phyloP scores from a whole-genome alignment of 805 yeast genomes.

The Schizosaccharomyces japonicus region DNA sequence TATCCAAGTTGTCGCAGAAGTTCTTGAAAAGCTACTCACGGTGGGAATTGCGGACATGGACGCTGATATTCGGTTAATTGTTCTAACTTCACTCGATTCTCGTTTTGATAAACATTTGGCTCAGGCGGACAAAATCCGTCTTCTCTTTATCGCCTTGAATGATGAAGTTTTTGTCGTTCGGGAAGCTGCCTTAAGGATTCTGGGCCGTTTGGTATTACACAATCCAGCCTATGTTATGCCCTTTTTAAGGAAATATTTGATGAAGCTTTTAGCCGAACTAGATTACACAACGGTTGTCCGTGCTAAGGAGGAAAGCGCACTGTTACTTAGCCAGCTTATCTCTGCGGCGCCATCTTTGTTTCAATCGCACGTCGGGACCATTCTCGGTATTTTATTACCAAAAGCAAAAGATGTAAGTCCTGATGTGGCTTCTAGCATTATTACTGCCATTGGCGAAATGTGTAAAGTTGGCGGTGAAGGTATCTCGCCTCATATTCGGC shows the following conservation, averaged over 20 bases:
- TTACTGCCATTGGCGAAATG: conserved; percentile 70
- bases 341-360: conserved; percentile 61
- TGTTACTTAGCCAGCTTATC: conserved; percentile 46
- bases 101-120: conserved; percentile 77
- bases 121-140: conserved; percentile 71
- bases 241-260: conserved; percentile 59
- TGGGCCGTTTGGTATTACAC: conserved; percentile 63
- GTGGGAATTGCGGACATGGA: conserved; percentile 67
- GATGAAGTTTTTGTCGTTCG: conserved; percentile 75
- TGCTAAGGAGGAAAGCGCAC: conserved; percentile 70
- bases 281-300: conserved; percentile 57
- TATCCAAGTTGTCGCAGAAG: conserved; percentile 59
- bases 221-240: conserved; percentile 95
- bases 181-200: conserved; percentile 47
- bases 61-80: conserved; percentile 63
- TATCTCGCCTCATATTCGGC: conserved; percentile 43
- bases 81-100: conserved; percentile 45
- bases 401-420: conserved; percentile 49
- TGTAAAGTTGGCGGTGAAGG: conserved; percentile 75
- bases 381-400: conserved; percentile 63
- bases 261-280: conserved; percentile 63
- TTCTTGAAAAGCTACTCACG: conserved; percentile 54
- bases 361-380: conserved; percentile 73
- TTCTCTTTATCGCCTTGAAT: conserved; percentile 68
- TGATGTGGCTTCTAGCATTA: conserved; percentile 66